A percentile compares a stretch with the other conserved stretches of the same genome.
phyloP scores from a whole-genome alignment of 495 filamentous ascomycete genomes.

The Bombardia bombarda region DNA sequence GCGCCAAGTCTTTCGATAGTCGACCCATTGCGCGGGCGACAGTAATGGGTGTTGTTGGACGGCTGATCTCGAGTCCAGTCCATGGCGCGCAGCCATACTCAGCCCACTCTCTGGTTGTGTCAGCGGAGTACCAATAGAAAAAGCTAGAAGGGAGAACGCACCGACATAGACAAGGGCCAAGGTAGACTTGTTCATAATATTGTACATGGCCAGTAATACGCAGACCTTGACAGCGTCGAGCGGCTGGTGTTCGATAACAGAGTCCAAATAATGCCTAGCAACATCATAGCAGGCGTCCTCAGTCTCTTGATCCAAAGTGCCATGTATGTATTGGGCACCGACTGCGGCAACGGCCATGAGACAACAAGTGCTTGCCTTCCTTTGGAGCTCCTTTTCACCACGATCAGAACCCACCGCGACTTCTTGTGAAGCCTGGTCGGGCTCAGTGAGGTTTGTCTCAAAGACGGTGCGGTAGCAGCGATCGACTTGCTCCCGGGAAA shows the following conservation, averaged over 20 bases:
- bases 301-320: constrained; percentile 8
- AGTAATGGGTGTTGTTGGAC: constrained; percentile 2
- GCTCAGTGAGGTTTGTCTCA: constrained; percentile 6
- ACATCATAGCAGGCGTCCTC: constrained; percentile 15
- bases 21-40: constrained; percentile 4
- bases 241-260: constrained; percentile 16
- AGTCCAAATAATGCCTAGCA: constrained; percentile 12
- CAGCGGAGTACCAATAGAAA: background rate
- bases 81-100: constrained; percentile 13
- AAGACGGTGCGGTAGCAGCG: constrained; percentile 11
- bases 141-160: constrained; percentile 4
- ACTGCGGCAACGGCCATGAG: constrained; percentile 17
- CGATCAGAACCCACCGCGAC: too few relatives aligned
- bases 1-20: constrained; percentile 20
- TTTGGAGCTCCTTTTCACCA: too few relatives aligned
- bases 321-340: constrained; percentile 19
- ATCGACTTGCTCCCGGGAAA: constrained; percentile 13
- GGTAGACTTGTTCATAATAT: constrained; percentile 21
- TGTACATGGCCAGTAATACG: constrained; percentile 22
- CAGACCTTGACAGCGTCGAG: constrained; percentile 25
- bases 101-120: constrained; percentile 14
- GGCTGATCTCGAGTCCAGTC: constrained; percentile 2
- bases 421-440: constrained; percentile 2
- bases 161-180: constrained; percentile 20
- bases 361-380: constrained; percentile 14